A percentile compares a stretch with the other conserved stretches of the same genome.
These are phyloP conservation scores for Leccinum pellstonianum DNA, from an alignment of 768 basidiomycete genomes.

Conservation along the genomic window DNA sequence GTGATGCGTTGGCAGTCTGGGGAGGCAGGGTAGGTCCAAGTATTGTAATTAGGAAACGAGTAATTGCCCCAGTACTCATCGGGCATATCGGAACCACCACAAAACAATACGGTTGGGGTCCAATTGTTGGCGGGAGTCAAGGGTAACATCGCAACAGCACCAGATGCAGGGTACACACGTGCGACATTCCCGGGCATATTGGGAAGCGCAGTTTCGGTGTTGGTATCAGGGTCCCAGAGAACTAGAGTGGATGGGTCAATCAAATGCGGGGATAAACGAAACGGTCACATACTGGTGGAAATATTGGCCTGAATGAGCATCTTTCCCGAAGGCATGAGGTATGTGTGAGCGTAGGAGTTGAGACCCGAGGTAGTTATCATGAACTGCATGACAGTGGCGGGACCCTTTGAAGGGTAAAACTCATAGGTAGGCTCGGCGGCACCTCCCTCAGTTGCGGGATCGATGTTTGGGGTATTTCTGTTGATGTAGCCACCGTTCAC, in stretches of 20 bases:
- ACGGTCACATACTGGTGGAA: conserved; percentile 24
- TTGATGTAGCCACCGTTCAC: conserved; percentile 79
- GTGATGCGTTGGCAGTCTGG: conserved; percentile 79
- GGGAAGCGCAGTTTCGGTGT: conserved; percentile 61
- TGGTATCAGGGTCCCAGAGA: conserved; percentile 53
- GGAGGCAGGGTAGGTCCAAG: conserved; percentile 71
- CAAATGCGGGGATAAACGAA: background rate
- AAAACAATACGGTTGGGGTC: conserved; percentile 82
- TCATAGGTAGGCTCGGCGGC: conserved; percentile 82
- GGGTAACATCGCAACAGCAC: conserved; percentile 86
- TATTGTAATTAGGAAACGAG: conserved; percentile 66
- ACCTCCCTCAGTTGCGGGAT: conserved; percentile 61
- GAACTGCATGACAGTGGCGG: conserved; percentile 60
- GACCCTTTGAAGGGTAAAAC: conserved; percentile 68
- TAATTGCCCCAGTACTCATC: conserved; percentile 79
- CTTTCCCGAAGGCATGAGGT: conserved; percentile 71
- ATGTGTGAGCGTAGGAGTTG: conserved; percentile 75
- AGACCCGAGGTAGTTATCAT: conserved; percentile 70
- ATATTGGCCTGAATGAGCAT: conserved; percentile 83
- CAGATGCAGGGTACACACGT: conserved; percentile 91
- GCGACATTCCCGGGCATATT: conserved; percentile 70
- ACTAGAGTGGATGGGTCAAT: conserved; percentile 27
- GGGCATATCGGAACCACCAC: conserved; percentile 83
- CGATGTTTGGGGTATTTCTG: conserved; percentile 65
- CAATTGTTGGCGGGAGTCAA: conserved; percentile 89